Conservation (phyloP, 495 filamentous ascomycete species). For the Podospora didyma region DNA sequence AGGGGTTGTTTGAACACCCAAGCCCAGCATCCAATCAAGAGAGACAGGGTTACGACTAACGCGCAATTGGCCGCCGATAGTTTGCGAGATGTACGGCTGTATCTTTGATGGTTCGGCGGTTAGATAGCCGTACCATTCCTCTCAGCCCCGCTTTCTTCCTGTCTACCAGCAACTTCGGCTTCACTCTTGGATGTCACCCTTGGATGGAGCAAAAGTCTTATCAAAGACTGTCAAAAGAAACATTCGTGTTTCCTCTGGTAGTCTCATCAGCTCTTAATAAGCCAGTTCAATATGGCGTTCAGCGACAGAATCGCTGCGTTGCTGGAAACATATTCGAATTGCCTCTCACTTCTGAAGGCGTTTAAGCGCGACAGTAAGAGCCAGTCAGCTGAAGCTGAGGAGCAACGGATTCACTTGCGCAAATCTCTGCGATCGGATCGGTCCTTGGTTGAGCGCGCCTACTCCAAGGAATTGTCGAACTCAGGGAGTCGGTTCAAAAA, state of each 20-base stretch:
- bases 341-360: conserved; percentile 30
- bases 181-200: too few relatives aligned
- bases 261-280: too few relatives aligned
- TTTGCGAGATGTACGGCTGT: background rate
- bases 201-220: background rate
- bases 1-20: too few relatives aligned
- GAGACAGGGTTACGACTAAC: background rate
- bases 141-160: background rate
- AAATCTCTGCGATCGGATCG: conserved; percentile 29
- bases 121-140: background rate
- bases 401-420: conserved; percentile 30
- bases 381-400: conserved; percentile 26
- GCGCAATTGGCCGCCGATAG: conserved; percentile 2
- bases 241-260: too few relatives aligned
- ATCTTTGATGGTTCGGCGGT: background rate
- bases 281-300: conserved; percentile 20
- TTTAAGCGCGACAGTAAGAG: conserved; percentile 15
- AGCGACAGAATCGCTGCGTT: conserved; percentile 25
- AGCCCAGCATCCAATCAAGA: background rate
- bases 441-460: conserved; percentile 23
- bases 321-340: conserved; percentile 34
- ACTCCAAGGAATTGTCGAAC: conserved; percentile 21
- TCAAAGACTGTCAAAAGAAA: too few relatives aligned
- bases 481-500: conserved; percentile 23
- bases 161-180: background rate